Conservation (phyloP, 2,329 filamentous ascomycete genomes). For the Ascochyta koolunga region DNA sequence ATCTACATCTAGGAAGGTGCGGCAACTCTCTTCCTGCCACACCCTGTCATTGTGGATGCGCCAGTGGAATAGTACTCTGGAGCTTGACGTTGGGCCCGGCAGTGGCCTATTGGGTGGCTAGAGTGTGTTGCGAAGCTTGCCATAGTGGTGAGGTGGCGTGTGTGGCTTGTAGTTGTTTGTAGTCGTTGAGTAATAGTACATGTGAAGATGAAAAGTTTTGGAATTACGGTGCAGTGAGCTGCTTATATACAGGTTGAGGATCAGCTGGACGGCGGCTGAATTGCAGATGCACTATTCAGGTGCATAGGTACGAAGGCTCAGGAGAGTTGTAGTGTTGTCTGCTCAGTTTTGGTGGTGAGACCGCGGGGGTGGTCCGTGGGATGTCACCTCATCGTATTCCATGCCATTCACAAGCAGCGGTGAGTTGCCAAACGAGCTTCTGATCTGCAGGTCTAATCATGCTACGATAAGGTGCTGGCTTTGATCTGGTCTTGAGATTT, state of each 20-base stretch:
- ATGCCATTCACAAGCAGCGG: background rate
- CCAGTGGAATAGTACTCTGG: constrained; percentile 25
- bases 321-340: constrained; percentile 3
- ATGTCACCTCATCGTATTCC: constrained; percentile 11
- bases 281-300: background rate
- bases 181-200: background rate
- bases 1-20: background rate
- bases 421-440: background rate
- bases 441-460: background rate
- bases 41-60: constrained; percentile 20
- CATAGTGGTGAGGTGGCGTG: background rate
- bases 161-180: background rate
- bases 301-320: background rate
- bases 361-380: constrained; percentile 12
- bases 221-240: background rate
- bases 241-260: background rate
- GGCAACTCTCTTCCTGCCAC: constrained; percentile 6
- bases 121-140: background rate
- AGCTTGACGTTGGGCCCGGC: constrained; percentile 32
- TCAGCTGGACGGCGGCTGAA: constrained; percentile 3
- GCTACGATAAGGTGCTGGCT: background rate
- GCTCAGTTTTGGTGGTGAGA: constrained; percentile 11
- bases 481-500: background rate
- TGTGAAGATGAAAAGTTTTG: background rate
- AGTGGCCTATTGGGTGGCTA: constrained; percentile 25